These are phyloP conservation scores for Populus alba DNA, from an alignment of 345 rosid species.

Conservation along the genomic window DNA sequence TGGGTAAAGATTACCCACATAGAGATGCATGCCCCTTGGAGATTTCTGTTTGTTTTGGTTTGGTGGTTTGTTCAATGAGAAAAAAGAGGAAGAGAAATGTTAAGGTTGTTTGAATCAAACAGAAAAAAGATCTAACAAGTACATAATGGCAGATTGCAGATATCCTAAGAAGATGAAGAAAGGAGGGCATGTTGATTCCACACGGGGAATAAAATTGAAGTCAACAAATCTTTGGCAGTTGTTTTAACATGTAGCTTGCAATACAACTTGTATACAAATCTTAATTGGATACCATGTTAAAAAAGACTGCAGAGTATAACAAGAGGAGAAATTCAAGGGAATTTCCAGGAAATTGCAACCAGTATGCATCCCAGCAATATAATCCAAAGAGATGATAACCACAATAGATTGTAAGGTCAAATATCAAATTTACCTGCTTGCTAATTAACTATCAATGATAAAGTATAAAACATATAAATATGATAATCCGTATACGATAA, in stretches of 20 bases:
- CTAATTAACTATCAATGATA: background rate
- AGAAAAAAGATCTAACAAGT: background rate
- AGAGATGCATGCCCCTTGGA: background rate
- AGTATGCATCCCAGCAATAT: background rate
- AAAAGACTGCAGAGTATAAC: background rate
- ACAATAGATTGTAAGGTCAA: background rate
- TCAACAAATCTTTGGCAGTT: background rate
- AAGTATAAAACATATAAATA: background rate
- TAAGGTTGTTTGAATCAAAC: background rate
- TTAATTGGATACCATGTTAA: background rate
- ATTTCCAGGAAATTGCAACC: background rate
- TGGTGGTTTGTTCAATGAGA: background rate
- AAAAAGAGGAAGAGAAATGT: background rate
- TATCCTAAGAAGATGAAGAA: background rate
- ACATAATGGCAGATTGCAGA: background rate
- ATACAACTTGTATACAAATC: background rate
- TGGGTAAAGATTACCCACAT: background rate
- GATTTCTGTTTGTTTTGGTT: background rate
- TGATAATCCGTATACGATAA: background rate
- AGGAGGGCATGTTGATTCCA: background rate
- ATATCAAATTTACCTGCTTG: background rate
- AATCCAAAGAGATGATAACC: background rate
- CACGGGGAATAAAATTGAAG: background rate
- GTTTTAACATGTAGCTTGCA: background rate
- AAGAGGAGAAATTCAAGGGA: background rate